These are phyloP conservation scores for Auricularia heimuer DNA, from an alignment of 768 basidiomycete species.

Conservation along the genomic window DNA sequence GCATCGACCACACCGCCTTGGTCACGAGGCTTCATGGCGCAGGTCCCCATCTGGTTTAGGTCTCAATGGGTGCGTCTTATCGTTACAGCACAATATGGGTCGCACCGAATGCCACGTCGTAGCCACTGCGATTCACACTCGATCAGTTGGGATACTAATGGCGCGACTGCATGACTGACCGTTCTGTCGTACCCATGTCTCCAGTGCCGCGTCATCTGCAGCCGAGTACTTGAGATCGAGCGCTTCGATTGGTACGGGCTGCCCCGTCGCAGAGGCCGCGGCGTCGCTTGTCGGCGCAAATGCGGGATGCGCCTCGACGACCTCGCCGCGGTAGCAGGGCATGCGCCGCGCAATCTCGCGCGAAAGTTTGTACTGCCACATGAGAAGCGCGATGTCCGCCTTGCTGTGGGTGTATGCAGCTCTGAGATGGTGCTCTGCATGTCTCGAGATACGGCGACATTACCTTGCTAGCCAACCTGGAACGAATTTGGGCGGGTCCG, in stretches of 20 bases:
- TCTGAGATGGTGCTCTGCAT: neutral
- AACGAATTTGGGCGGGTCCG: neutral
- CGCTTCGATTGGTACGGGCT: slow-evolving; percentile 17
- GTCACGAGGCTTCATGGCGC: no score
- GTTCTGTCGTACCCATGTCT: slow-evolving; percentile 15
- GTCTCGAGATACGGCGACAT: neutral
- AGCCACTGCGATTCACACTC: slow-evolving; percentile 12
- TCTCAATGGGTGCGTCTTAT: no score
- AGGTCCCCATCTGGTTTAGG: no score
- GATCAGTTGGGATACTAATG: neutral
- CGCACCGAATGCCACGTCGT: slow-evolving; percentile 26
- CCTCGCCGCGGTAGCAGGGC: slow-evolving; percentile 29
- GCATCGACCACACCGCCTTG: no score
- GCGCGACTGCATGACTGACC: slow-evolving; percentile 7
- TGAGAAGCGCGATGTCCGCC: slow-evolving; percentile 27
- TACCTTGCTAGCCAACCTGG: neutral
- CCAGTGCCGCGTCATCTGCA: slow-evolving; percentile 28
- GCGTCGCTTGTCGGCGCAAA: slow-evolving; percentile 24
- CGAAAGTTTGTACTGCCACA: slow-evolving; percentile 44
- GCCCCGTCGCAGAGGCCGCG: slow-evolving; percentile 11
- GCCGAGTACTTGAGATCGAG: slow-evolving; percentile 24
- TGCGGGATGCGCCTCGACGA: slow-evolving; percentile 16
- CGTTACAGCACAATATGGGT: neutral
- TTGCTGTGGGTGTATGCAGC: neutral
- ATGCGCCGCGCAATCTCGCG: slow-evolving; percentile 50